Evolutionary conservation across 164 flowering plant genomes (phyloP), one percentile per base, ranked within the genome.

Genomic region (Macadamia integrifolia): DNA sequence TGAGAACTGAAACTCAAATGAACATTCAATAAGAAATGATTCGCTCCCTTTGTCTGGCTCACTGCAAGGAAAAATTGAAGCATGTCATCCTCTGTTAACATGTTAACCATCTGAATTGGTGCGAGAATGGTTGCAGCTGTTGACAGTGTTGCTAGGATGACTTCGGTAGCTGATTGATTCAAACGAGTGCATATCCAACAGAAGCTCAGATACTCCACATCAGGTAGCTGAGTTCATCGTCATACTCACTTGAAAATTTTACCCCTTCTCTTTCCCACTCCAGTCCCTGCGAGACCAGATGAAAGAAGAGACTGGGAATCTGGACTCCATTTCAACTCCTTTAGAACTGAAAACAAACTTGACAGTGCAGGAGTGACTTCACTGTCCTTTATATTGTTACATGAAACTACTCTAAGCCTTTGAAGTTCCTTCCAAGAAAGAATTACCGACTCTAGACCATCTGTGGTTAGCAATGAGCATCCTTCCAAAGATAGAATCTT

Each of bases 271-370:
- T 74, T 85, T 68, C 94, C 88, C 71, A 88, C 75, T 64, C 84
- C 88, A 49, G 85, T 81, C 42, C 87, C 97, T 11, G 64, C 80
- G 64, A 91, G 89, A 72, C 76, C 66, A 50, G 90, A 79, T 58
- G 84, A 78, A 50, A 92, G 85, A 64, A 84, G 81, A 61, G 96
- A 88, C 75, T 77, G 85, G 50, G 88, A 76, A 73, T 88, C 98
- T 49, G 98, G 94, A 49, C 85, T 78, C 99, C 99, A 95, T 72
- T 80, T 80, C 75, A 95, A 76, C 76, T 91, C 95, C 75, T 84
- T 89, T 23, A 95, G 91, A 60, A 67, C 72, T 46, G 91, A 87
- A 74, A 92, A 86, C 75, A 92, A 65, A 55, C 80, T 65, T 50
- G 96, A 80, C 7, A 95, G 82, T 12, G 84, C 84, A 53, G 96